Conservation (phyloP, 225 moss, liverwort and hornwort genomes). For the Polytrichum commune region DNA sequence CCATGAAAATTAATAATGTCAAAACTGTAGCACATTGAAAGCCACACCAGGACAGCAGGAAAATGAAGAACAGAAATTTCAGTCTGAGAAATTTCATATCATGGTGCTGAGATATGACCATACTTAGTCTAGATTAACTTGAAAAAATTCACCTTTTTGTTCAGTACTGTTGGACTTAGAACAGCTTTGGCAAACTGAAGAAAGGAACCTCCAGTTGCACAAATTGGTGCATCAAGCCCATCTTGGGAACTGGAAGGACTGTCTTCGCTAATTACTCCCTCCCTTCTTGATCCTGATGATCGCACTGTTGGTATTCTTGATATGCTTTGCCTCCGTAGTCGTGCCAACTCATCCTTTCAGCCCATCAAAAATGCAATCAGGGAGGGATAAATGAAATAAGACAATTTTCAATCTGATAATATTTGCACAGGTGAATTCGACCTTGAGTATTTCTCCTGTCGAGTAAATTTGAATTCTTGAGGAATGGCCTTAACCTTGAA, state of each 20-base stretch:
- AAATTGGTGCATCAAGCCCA: constrained; percentile 7
- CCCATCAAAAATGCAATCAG: neutral
- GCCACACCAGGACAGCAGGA: too few relatives aligned
- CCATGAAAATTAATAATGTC: constrained; percentile 6
- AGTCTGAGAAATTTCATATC: too few relatives aligned
- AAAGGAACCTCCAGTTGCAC: constrained; percentile 33
- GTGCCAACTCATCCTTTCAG: constrained; percentile 71
- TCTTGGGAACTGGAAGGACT: constrained; percentile 22
- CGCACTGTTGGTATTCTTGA: constrained; percentile 58
- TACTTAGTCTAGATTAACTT: too few relatives aligned
- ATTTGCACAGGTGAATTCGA: too few relatives aligned
- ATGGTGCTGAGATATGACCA: too few relatives aligned
- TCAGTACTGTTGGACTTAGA: constrained; percentile 41
- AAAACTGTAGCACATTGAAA: constrained; percentile 2
- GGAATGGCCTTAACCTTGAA: too few relatives aligned
- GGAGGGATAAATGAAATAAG: neutral
- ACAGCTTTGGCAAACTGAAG: constrained; percentile 40
- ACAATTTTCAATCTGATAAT: too few relatives aligned
- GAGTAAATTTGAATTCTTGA: too few relatives aligned
- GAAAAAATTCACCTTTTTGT: constrained; percentile 30
- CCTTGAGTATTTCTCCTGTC: too few relatives aligned
- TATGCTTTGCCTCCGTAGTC: constrained; percentile 77
- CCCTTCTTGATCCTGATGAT: constrained; percentile 27
- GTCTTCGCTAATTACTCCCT: constrained; percentile 29
- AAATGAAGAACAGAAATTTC: too few relatives aligned